These are phyloP conservation scores for Cyberlindnera meyerae DNA, from an alignment of 805 yeast species.

Conservation along the genomic window DNA sequence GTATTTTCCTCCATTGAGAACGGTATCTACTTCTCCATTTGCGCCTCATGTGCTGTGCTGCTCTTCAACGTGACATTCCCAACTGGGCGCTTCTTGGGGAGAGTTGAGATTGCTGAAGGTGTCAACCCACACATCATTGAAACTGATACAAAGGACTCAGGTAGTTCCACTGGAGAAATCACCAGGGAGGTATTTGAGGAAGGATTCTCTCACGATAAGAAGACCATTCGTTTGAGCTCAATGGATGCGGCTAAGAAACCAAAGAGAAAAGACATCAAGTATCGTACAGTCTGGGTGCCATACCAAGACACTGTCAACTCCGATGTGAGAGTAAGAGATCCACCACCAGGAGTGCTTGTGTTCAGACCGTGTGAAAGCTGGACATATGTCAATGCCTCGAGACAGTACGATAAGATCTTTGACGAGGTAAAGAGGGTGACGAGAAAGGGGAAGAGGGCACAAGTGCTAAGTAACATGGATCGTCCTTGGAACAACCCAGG, in stretches of 20 bases:
- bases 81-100: conserved; percentile 76
- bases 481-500: conserved; percentile 94
- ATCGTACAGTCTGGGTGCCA: conserved; percentile 69
- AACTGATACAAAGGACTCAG: conserved; percentile 9
- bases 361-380: conserved; percentile 79
- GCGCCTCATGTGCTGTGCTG: conserved; percentile 73
- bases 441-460: conserved; percentile 48
- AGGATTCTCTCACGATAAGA: conserved; percentile 1
- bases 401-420: conserved; percentile 62
- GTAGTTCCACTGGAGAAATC: conserved; percentile 2
- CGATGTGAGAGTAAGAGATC: conserved; percentile 56
- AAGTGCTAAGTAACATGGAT: conserved; percentile 36
- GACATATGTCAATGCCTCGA: conserved; percentile 75
- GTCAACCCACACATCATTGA: conserved; percentile 49
- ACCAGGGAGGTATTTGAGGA: conserved; percentile 11
- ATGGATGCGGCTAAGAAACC: conserved; percentile 5
- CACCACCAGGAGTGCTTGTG: conserved; percentile 89
- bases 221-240: conserved; percentile 8
- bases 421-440: conserved; percentile 63
- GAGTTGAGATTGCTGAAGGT: conserved; percentile 68
- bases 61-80: conserved; percentile 77
- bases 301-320: conserved; percentile 47
- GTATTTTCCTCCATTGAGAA: conserved; percentile 57
- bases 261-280: conserved; percentile 28
- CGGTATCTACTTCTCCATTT: conserved; percentile 87